A percentile compares a stretch with the other conserved stretches of the same genome.
Evolutionary conservation across 805 yeast genomes (phyloP).

Genomic region (Candida fluviatilis): DNA sequence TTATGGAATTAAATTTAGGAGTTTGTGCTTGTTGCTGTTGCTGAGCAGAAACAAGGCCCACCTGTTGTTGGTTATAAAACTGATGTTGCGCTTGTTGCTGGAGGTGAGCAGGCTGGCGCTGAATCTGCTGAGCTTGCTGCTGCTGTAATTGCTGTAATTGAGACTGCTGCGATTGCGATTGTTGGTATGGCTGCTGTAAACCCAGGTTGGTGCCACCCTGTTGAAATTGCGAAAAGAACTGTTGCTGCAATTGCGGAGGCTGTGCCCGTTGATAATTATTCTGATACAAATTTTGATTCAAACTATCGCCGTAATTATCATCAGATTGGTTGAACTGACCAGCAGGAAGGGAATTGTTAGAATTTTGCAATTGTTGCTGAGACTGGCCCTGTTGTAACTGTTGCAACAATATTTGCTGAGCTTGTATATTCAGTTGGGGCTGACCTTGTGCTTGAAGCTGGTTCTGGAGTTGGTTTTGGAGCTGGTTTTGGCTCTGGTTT

Average conservation of each 20-base stretch:
- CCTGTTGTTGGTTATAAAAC: conserved; percentile 24
- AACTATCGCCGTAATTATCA: conserved; percentile 13
- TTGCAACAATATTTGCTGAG: conserved; percentile 36
- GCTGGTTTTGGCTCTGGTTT: too few relatives aligned
- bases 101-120: conserved; percentile 19
- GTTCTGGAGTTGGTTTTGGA: conserved; percentile 10
- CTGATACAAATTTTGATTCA: conserved; percentile 15
- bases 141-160: conserved; percentile 17
- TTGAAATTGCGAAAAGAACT: conserved; percentile 10
- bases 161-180: conserved; percentile 16
- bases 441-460: conserved; percentile 24
- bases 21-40: conserved; percentile 22
- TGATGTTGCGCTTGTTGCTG: conserved; percentile 21
- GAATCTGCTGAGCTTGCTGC: conserved; percentile 19
- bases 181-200: conserved; percentile 14
- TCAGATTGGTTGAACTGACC: conserved; percentile 11
- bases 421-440: conserved; percentile 32
- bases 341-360: conserved; percentile 8
- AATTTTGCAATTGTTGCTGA: conserved; percentile 16
- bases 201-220: conserved; percentile 14
- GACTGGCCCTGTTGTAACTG: conserved; percentile 35
- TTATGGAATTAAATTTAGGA: conserved; percentile 17
- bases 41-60: conserved; percentile 11
- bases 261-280: conserved; percentile 19
- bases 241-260: conserved; percentile 18